Conservation (phyloP, 805 yeast species). For the Wickerhamiella sergipiensis region DNA sequence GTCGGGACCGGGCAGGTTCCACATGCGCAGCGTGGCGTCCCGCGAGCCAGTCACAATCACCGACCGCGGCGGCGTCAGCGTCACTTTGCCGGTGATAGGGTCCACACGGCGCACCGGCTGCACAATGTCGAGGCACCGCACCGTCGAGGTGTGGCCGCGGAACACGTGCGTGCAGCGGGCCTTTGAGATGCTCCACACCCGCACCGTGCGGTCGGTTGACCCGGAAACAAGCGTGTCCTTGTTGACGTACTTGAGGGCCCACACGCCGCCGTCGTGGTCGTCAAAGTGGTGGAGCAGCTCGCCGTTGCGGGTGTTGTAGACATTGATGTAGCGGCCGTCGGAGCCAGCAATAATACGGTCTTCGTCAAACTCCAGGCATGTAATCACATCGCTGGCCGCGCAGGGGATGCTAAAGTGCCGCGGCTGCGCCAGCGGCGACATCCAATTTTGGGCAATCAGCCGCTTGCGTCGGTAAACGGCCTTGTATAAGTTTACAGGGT, state of each 20-base stretch:
- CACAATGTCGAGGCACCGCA: conserved; percentile 75
- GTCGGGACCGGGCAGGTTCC: conserved; percentile 51
- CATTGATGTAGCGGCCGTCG: conserved; percentile 63
- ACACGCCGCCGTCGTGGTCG: conserved; percentile 97
- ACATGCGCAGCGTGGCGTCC: conserved; percentile 69
- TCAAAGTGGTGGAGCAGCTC: conserved; percentile 42
- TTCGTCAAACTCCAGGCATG: conserved; percentile 87
- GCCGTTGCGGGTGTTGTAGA: conserved; percentile 69
- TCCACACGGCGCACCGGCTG: conserved; percentile 41
- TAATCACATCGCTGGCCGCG: conserved; percentile 50
- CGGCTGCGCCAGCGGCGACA: conserved; percentile 57
- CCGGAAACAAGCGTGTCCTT: conserved; percentile 72
- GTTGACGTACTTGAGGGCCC: conserved; percentile 87
- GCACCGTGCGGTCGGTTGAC: conserved; percentile 83
- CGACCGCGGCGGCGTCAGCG: conserved; percentile 47
- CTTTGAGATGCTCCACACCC: conserved; percentile 81
- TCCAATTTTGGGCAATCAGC: conserved; percentile 62
- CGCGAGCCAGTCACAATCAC: conserved; percentile 78
- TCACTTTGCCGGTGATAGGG: conserved; percentile 44
- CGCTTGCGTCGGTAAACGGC: conserved; percentile 47
- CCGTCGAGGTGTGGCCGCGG: conserved; percentile 85
- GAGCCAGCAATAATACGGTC: conserved; percentile 87
- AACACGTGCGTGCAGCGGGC: conserved; percentile 86
- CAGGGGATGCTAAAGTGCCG: conserved; percentile 44
- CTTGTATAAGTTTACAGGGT: conserved; percentile 31